Conservation (phyloP, 2,329 filamentous ascomycete species). For the Microsporum canis region DNA sequence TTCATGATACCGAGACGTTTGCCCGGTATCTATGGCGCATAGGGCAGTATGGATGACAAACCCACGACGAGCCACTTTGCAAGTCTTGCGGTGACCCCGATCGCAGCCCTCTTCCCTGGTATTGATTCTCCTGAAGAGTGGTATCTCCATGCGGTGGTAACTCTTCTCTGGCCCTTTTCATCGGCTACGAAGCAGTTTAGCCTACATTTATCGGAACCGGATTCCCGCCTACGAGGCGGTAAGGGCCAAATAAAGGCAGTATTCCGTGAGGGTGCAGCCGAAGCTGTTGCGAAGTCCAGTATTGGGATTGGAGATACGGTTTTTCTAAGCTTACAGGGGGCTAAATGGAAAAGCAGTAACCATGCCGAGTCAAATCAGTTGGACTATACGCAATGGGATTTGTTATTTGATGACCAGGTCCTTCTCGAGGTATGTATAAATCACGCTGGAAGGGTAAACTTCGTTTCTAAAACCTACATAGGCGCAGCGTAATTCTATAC, state of each 20-base stretch:
- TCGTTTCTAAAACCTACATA: background rate
- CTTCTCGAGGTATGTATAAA: slow-evolving; percentile 26
- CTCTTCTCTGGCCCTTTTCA: slow-evolving; percentile 85
- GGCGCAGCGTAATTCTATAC: background rate
- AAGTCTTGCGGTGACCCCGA: slow-evolving; percentile 20
- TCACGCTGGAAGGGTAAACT: background rate
- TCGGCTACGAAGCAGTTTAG: slow-evolving; percentile 61
- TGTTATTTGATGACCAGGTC: slow-evolving; percentile 35
- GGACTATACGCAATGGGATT: slow-evolving; percentile 45
- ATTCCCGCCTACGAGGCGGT: slow-evolving; percentile 64
- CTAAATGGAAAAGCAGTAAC: slow-evolving; percentile 49
- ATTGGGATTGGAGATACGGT: slow-evolving; percentile 72
- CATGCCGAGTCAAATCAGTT: background rate
- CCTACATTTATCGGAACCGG: slow-evolving; percentile 71
- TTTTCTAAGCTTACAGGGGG: slow-evolving; percentile 56
- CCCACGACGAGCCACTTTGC: background rate
- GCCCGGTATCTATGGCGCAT: background rate
- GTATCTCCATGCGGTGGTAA: slow-evolving; percentile 58
- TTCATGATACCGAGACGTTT: background rate
- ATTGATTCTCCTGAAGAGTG: slow-evolving; percentile 19
- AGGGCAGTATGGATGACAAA: background rate
- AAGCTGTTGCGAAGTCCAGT: slow-evolving; percentile 52
- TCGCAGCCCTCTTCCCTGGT: slow-evolving; percentile 32
- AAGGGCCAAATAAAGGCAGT: slow-evolving; percentile 72
- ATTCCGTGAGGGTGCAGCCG: slow-evolving; percentile 60